These are phyloP conservation scores for Solanum corneliomulleri DNA, from an alignment of 257 asterid genomes.

Conservation along the genomic window DNA sequence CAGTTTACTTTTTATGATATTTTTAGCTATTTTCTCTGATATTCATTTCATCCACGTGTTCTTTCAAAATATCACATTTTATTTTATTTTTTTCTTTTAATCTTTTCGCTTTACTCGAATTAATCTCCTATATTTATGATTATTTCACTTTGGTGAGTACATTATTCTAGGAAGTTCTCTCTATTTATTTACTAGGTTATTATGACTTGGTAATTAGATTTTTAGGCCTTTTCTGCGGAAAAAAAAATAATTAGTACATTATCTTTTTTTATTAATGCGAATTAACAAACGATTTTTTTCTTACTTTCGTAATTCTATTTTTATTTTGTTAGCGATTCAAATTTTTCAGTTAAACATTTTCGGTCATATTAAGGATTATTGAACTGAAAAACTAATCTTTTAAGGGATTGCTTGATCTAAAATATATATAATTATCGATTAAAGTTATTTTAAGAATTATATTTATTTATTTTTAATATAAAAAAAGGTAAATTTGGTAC, in stretches of 20 bases:
- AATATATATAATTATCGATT: not conserved
- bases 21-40: constrained; percentile 9
- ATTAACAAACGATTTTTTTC: not conserved
- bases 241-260: not conserved
- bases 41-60: constrained; percentile 28
- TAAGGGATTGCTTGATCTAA: not conserved
- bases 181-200: not conserved
- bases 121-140: not conserved
- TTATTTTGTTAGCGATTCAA: not conserved
- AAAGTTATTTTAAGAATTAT: accelerated
- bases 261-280: not conserved
- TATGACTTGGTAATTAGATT: not conserved
- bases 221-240: not conserved
- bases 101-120: not conserved
- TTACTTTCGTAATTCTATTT: not conserved
- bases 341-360: accelerated
- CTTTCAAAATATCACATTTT: not conserved
- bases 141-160: not conserved
- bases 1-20: not conserved
- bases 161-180: not conserved
- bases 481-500: not conserved
- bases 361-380: not conserved
- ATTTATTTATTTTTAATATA: no score
- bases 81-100: not conserved
- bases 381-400: not conserved